These are phyloP conservation scores for Glonium stellatum DNA, from an alignment of 495 filamentous ascomycete genomes.

Conservation along the genomic window DNA sequence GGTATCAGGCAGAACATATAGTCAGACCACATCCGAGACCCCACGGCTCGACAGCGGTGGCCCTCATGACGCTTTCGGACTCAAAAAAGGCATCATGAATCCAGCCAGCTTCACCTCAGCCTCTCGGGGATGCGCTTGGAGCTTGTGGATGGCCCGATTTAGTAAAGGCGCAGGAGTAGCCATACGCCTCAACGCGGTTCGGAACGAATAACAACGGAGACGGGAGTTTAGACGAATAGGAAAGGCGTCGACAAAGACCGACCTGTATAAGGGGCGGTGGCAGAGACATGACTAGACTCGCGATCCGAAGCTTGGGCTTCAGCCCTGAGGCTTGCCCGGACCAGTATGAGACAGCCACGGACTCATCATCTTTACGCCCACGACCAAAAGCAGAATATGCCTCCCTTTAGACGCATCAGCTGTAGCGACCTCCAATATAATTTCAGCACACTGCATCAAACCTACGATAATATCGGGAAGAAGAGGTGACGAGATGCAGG, in stretches of 20 bases:
- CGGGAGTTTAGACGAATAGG: background rate
- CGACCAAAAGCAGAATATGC: background rate
- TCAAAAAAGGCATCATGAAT: background rate
- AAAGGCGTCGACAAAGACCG: background rate
- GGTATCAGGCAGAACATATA: background rate
- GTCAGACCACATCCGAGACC: background rate
- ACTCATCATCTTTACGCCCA: background rate
- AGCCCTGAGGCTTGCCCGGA: background rate
- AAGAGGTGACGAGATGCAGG: no score
- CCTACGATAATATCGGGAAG: background rate
- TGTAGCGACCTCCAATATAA: background rate
- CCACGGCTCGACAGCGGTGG: background rate
- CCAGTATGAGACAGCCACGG: background rate
- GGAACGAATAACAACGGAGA: background rate
- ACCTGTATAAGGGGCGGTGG: background rate
- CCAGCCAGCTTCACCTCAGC: background rate
- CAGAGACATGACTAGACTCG: conserved; percentile 2
- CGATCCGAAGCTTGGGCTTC: background rate
- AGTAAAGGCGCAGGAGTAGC: background rate
- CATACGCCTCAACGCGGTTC: background rate
- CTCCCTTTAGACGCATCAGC: background rate
- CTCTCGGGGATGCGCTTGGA: background rate
- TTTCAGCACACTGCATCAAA: background rate
- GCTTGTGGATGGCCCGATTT: background rate
- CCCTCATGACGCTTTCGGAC: background rate